Conservation (phyloP, 139 green algal species). For the Diplosphaera chodatii region DNA sequence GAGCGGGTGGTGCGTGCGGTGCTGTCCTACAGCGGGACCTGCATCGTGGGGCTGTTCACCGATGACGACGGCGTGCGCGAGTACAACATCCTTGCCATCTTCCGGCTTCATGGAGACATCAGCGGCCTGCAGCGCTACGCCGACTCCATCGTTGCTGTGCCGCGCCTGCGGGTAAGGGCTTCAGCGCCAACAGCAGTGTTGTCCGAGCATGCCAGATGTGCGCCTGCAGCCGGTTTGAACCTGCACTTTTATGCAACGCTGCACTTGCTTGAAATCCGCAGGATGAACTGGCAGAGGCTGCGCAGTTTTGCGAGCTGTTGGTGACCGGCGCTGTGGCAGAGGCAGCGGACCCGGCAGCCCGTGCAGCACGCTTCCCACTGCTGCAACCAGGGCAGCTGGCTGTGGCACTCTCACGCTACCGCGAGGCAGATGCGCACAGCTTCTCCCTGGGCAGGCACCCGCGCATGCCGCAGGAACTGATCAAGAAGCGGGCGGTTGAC, state of each 20-base stretch:
- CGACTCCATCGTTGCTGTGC: slow-evolving; percentile 5
- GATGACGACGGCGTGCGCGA: slow-evolving; percentile 32
- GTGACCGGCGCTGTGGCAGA: slow-evolving; percentile 34
- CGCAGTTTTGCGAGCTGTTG: slow-evolving; percentile 35
- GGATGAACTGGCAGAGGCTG: slow-evolving; percentile 23
- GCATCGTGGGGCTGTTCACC: slow-evolving; percentile 40
- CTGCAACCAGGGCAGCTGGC: slow-evolving; percentile 13
- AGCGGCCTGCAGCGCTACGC: slow-evolving; percentile 28
- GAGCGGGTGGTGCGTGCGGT: slow-evolving; percentile 28
- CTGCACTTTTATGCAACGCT: too few relatives aligned
- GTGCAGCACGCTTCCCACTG: not conserved
- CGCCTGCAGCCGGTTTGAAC: too few relatives aligned
- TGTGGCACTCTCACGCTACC: slow-evolving; percentile 25
- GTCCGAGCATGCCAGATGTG: too few relatives aligned
- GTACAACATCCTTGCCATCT: slow-evolving; percentile 64
- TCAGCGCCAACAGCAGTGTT: too few relatives aligned
- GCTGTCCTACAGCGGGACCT: slow-evolving; percentile 31
- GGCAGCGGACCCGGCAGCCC: slow-evolving; percentile 12
- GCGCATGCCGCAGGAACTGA: slow-evolving; percentile 21
- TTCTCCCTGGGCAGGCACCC: slow-evolving; percentile 4
- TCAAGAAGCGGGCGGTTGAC: slow-evolving; percentile 45
- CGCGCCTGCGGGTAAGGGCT: slow-evolving; percentile 12
- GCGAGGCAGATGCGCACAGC: slow-evolving; percentile 10
- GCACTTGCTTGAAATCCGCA: too few relatives aligned
- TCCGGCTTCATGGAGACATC: slow-evolving; percentile 50